Conservation (phyloP, 306 rosid genomes). For the Gastrolobium bilobum region DNA sequence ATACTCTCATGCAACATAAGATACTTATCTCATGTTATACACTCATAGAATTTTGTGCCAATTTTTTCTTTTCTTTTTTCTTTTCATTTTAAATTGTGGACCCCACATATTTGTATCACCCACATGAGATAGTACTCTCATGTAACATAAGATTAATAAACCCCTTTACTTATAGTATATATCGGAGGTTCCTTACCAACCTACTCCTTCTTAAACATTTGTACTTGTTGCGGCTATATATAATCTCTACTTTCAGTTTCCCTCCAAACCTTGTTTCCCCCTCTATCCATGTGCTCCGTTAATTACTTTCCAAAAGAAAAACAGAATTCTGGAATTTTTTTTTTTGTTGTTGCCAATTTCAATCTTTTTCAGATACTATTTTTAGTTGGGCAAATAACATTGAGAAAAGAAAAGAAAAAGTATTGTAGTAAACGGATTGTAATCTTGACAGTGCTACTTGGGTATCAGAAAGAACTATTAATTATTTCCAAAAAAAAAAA, state of each 20-base stretch:
- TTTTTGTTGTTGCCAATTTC: background rate
- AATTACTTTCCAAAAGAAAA: background rate
- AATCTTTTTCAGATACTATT: background rate
- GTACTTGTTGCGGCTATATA: slow-evolving; percentile 32
- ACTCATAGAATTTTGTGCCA: no score
- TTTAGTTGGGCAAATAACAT: background rate
- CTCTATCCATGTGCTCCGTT: background rate
- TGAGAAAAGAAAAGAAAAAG: background rate
- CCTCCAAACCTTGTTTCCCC: no score
- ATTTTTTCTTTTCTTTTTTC: no score
- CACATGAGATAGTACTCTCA: no score
- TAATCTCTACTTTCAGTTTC: slow-evolving; percentile 25
- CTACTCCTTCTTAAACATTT: slow-evolving; percentile 43
- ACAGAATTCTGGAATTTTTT: background rate
- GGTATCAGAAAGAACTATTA: background rate
- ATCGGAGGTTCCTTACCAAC: slow-evolving; percentile 42
- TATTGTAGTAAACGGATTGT: slow-evolving; percentile 3
- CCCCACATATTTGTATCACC: no score
- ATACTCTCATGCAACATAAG: no score
- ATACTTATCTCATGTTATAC: no score
- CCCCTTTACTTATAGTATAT: background rate
- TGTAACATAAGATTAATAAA: no score
- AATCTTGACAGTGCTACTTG: background rate
- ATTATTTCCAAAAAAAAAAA: no score
- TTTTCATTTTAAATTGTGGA: no score